Base-by-base conservation (phyloP, 2,329 filamentous ascomycete genomes). In the Alternaria arbusti region DNA sequence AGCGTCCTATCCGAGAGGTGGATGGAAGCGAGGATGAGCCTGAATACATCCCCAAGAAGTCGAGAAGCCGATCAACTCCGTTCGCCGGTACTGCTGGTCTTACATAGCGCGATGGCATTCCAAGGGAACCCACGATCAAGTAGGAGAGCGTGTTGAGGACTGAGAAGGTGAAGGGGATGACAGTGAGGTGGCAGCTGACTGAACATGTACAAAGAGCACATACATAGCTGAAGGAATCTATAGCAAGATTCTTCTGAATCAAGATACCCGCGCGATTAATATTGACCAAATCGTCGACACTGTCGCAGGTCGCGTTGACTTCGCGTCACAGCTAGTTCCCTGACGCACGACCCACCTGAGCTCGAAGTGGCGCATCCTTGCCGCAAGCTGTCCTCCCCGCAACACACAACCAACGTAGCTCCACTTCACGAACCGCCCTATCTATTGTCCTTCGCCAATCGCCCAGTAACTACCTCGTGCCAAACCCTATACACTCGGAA, bases 21-120 rank as follows among this genome's bases (percentile, higher is more conserved):
- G 62, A 66, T 1, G 8, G 2, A 3, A 59, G 49, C 30, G 55
- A 62, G 13, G 40, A 32, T 12, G 69, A 67, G 36, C 44, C 25
- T 3, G 56, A 64, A 10, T 66, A 69, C 45, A 50, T 64, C n/a
- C 58, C 66, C 6, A 69, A 57, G 54, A 72, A 67, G 55, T 65
- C 63, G 7, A 64, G 58, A 45, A 67, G 65, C 57, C 60, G 66
- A 12, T 50, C 57, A 23, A 23, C 28, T 5, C 55, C 51, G 11
- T 44, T 65, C 9, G 13, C 56, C 8, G 47, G 57, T 20, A 22
- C 15, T 9, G 11, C 54, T 20, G 45, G 25, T 15, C 40, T 6
- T 10, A 4, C 6, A 6, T 30, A 52, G 28, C 26, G 8, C 23
- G 30, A 40, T 11, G 12, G 13, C 9, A n/a, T 25, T 17, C 20